phyloP scores from a whole-genome alignment of 495 filamentous ascomycete genomes.

The Bombardia bombarda region DNA sequence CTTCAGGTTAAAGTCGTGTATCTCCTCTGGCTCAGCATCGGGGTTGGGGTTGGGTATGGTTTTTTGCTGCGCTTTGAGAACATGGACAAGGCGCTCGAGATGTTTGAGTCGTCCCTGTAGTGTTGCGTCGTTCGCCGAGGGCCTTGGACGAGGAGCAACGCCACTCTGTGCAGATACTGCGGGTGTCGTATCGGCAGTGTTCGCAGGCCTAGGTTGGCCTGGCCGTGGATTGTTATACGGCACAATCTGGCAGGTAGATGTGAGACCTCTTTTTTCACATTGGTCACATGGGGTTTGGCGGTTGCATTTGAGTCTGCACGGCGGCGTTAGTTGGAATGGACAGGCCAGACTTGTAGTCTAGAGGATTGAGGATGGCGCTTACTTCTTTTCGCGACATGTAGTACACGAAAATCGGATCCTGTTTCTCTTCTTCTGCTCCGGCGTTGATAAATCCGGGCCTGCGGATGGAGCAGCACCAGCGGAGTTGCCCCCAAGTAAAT shows the following conservation, averaged over 20 bases:
- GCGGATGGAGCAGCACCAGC: conserved; percentile 2
- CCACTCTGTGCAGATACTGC: neutral
- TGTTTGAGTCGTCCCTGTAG: conserved; percentile 44
- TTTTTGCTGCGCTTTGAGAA: conserved; percentile 32
- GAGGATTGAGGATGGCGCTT: too few species aligned
- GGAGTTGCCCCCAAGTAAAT: too few species aligned
- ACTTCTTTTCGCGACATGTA: conserved; percentile 45
- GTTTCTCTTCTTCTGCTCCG: conserved; percentile 37
- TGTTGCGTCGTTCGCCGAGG: conserved; percentile 24
- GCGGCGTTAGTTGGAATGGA: too few species aligned
- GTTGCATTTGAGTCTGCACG: conserved; percentile 42
- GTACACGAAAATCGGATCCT: conserved; percentile 48
- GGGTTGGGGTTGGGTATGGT: too few species aligned
- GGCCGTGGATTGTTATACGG: conserved; percentile 15
- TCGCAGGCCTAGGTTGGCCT: conserved; percentile 26
- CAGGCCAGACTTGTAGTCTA: too few species aligned
- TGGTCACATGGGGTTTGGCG: conserved; percentile 43
- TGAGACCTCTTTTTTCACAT: conserved; percentile 40
- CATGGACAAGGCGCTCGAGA: conserved; percentile 44
- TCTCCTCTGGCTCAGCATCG: too few species aligned
- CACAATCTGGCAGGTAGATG: conserved; percentile 33
- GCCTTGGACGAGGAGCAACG: conserved; percentile 1
- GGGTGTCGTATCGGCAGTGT: neutral
- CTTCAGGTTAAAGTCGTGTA: too few species aligned
- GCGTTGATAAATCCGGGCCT: conserved; percentile 6